Base-by-base conservation (phyloP, 1,139 yeast genomes). In the Kodamaea arcana region DNA sequence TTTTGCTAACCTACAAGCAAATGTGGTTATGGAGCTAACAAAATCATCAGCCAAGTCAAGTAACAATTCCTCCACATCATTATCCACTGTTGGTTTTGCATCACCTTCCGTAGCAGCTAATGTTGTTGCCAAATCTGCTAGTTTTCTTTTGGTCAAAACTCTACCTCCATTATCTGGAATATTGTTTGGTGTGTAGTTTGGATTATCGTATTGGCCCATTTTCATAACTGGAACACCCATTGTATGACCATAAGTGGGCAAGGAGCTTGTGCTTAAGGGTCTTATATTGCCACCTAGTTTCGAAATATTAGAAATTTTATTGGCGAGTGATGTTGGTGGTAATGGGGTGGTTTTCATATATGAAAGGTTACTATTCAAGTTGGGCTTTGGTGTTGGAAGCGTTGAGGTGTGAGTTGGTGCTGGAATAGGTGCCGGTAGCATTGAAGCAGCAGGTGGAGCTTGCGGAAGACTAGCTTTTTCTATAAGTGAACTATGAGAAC, bases 31-130 rank as follows among this genome's bases (percentile, higher is more conserved):
- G 32, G 86, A 82, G 8, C 85, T 75, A 7, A 92, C 94, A 56
- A 92, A 92, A 54, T 94, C 98, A 55, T 94, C 99, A 0, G 98
- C 97, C 37, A 92, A 67, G 56, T 94, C 98, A 31, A 94, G 67
- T 32, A 92, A 63, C 29, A 90, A 63, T 47, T 90, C 97, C 57
- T 92, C 97, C 12, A 88, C 97, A 56, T 92, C 97, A 25, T 95
- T 96, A 55, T 90, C 97, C 37, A 92, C 81, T 5, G 78, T 76
- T 3, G 94, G 84, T 48, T 86, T 92, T n/a, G 92, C 86, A 48
- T 86, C 94, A 17, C 92, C 90, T 57, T 84, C 88, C 51, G 84
- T 88, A 2, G 83, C 77, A 6, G 90, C 88, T 7, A 92, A 85
- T 2, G 84, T 75, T 46, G 83, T 79, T 3, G 90, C 94, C 42